Percentiles rank a stretch among this genome's conserved stretches.
These are phyloP conservation scores for Oryza nivara DNA, from an alignment of 176 grass and related monocot genomes.

Conservation along the genomic window DNA sequence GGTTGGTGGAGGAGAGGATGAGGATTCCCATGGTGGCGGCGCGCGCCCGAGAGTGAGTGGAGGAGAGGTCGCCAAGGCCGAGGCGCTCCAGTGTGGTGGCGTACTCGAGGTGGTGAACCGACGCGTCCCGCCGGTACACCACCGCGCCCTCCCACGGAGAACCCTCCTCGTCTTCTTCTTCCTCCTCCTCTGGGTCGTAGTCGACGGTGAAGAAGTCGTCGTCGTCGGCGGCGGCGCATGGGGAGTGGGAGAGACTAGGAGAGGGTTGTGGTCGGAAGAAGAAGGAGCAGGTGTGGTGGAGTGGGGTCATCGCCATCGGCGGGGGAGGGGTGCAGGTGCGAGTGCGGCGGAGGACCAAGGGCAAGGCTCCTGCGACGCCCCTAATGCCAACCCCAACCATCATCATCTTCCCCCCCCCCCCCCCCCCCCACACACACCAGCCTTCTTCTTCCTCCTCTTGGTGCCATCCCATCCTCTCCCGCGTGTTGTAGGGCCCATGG, in stretches of 20 bases:
- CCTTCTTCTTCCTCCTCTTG: no score
- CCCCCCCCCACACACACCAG: no score
- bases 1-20: constrained; percentile 35
- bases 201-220: constrained; percentile 45
- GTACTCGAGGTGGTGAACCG: constrained; percentile 67
- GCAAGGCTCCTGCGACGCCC: background rate
- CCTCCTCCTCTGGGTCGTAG: constrained; percentile 36
- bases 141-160: constrained; percentile 74
- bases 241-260: background rate
- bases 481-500: background rate
- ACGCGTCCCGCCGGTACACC: constrained; percentile 74
- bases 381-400: background rate
- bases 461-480: no score
- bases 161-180: constrained; percentile 3
- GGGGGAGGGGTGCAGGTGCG: background rate
- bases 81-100: constrained; percentile 73
- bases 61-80: constrained; percentile 62
- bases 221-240: background rate
- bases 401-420: background rate
- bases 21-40: constrained; percentile 59
- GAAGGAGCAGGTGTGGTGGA: background rate
- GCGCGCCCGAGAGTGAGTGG: constrained; percentile 47
- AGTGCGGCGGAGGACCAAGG: no score
- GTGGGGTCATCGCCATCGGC: background rate
- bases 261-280: background rate